Base-by-base conservation (phyloP, 1,284 basidiomycete species). In the Stereum hirsutum region DNA sequence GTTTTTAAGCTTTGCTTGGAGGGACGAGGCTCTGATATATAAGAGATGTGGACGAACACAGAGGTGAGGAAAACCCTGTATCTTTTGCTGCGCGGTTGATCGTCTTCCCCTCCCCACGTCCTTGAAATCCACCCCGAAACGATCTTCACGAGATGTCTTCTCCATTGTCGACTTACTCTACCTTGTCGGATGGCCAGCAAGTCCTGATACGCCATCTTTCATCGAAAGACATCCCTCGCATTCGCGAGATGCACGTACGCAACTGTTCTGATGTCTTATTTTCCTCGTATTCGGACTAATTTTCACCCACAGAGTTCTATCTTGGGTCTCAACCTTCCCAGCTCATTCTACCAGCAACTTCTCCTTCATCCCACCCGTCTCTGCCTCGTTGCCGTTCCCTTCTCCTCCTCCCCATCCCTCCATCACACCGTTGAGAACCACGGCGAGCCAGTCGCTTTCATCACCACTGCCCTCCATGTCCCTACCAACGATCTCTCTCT, bases 301-400 rank as follows among this genome's bases (percentile, higher is more conserved):
- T 8, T 8, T 30, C 17, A 11, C 5, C 37, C 76, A 77, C 28
- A 45, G 30, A 26, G n/a, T 10, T 19, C 38, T 15, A 37, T 33
- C 20, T 15, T 24, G 36, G 20, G 11, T 19, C 37, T 34, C 14
- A 14, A 20, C 26, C 36, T 50, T 51, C 70, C 74, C 12, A 46
- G 57, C 4, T 61, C 72, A 2, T 78, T 77, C 54, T 78, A 77
- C 52, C 56, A 72, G 24, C 74, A 78, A 35, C 67, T 78, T 39
- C 65, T 78, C 26, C 52, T 75, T 15, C 63, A 73, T 17, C 61
- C 70, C 1, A 58, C 56, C 25, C 65, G 68, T n/a, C 56, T 69
- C 33, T 76, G 75, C 54, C 56, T 78, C 31, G 55, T 78, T 25
- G 75, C 74, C 2, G 58, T 59, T 39, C 61, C 60, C 20, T 50